phyloP scores from a whole-genome alignment of 1,284 basidiomycete genomes.

The Puccinia horiana region DNA sequence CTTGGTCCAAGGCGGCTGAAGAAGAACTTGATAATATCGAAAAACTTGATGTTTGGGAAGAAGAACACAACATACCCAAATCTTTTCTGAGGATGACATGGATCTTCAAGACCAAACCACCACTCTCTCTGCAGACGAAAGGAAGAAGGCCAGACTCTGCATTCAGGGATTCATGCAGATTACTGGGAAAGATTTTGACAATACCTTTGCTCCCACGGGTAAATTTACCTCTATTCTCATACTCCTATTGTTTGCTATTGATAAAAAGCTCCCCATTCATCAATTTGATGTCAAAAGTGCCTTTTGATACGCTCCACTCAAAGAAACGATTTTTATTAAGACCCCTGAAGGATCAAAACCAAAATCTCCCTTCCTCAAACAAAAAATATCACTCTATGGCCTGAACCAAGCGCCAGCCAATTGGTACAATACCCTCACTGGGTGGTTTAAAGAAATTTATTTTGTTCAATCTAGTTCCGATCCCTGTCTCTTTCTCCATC shows the following conservation, averaged over 20 bases:
- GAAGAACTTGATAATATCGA: slow-evolving; percentile 3
- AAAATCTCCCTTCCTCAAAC: neutral
- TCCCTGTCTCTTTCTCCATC: slow-evolving; percentile 12
- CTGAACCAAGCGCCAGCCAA: slow-evolving; percentile 3
- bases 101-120: slow-evolving; percentile 60
- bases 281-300: slow-evolving; percentile 62
- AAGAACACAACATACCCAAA: neutral
- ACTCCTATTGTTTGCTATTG: too few species aligned
- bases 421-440: too few species aligned
- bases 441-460: neutral
- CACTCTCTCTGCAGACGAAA: slow-evolving; percentile 55
- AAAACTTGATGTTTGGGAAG: slow-evolving; percentile 5
- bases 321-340: slow-evolving; percentile 60
- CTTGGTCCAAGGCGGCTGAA: neutral
- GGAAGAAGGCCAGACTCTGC: slow-evolving; percentile 61
- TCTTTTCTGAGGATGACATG: slow-evolving; percentile 57
- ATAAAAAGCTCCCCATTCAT: slow-evolving; percentile 58
- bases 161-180: slow-evolving; percentile 62
- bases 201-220: slow-evolving; percentile 61
- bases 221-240: slow-evolving; percentile 58
- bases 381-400: slow-evolving; percentile 1
- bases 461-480: neutral
- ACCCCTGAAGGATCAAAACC: slow-evolving; percentile 54
- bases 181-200: slow-evolving; percentile 60
- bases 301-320: slow-evolving; percentile 62